Base-by-base conservation (phyloP, 2,329 filamentous ascomycete genomes). In the Cercospora nicotianae region DNA sequence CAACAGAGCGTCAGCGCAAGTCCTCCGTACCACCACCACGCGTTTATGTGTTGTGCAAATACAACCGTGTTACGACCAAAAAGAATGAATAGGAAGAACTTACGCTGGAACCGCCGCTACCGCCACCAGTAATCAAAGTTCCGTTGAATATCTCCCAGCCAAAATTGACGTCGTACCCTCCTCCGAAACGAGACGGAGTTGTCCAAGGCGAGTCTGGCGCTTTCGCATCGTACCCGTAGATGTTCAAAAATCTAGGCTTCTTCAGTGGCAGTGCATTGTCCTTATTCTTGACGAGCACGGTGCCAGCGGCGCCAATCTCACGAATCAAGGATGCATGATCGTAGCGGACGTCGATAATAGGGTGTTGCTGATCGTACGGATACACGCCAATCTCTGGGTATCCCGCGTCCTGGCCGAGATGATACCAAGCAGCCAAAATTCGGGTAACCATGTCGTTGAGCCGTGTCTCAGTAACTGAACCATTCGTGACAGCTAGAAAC, bases 201-300 rank as follows among this genome's bases (percentile, higher is more conserved):
- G 78, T 76, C 79, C 79, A 80, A 2, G 79, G 79, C 3, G 72
- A 65, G 53, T 72, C 71, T 26, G 71, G 67, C 8, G 64, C 36
- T 48, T 68, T 73, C 5, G 80, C 79, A 64, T 81, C 79, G 36
- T 80, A 80, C 4, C 80, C 79, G 63, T 80, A 81, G 23, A 81
- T 74, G 57, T 75, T 77, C 7, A 81, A 67, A 65, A 77, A 80
- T 4, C 75, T 75, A 5, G 80, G 78, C 26, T 82, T 83, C 18
- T 83, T 74, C 2, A 88, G 75, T 0, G 87, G 87, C 3, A 89
- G 69, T 1, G 82, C 81, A 2, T 87, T 81, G 60, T 87, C 84
- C 20, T 84, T 84, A 66, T 91, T 87, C 79, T 94, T 94, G 36
- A 89, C 77, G 30, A 89, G 74, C 0, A 86, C 87, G 60, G 87